Evolutionary conservation across 495 filamentous ascomycete genomes (phyloP).

Genomic region (Aspergillus carlsbadensis): DNA sequence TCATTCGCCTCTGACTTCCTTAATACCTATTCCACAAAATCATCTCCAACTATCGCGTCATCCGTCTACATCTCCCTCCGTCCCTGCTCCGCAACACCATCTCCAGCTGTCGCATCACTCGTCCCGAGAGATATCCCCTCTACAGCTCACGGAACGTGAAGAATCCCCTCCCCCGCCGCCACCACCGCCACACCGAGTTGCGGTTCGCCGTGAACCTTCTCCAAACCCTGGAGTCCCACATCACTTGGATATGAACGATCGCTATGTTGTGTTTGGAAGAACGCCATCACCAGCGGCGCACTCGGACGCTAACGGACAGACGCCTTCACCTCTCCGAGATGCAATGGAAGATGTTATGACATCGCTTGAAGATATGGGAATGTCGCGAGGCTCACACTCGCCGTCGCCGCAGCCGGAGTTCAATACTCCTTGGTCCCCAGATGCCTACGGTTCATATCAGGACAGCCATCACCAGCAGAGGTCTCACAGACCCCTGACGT

Average conservation of each 20-base stretch:
- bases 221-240: slow-evolving; percentile 34
- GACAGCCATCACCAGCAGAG: slow-evolving; percentile 30
- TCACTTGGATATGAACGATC: slow-evolving; percentile 49
- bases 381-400: slow-evolving; percentile 51
- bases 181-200: slow-evolving; percentile 41
- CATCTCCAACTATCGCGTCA: not conserved
- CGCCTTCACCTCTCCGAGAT: slow-evolving; percentile 85
- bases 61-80: slow-evolving; percentile 32
- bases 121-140: slow-evolving; percentile 38
- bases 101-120: slow-evolving; percentile 28
- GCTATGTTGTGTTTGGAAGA: slow-evolving; percentile 46
- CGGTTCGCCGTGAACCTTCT: slow-evolving; percentile 28
- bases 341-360: slow-evolving; percentile 99
- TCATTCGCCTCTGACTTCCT: slow-evolving; percentile 1
- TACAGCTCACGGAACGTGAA: slow-evolving; percentile 34
- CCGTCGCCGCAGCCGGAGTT: slow-evolving; percentile 52
- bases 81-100: slow-evolving; percentile 12
- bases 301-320: slow-evolving; percentile 65
- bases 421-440: slow-evolving; percentile 85
- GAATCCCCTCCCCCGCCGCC: slow-evolving; percentile 48
- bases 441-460: slow-evolving; percentile 71
- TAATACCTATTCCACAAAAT: not conserved
- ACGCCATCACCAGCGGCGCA: slow-evolving; percentile 63
- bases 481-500: slow-evolving; percentile 62
- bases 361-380: slow-evolving; percentile 85